Evolutionary conservation across 257 asterid species (phyloP).

Genomic region (Thymus quinquecostatus): DNA sequence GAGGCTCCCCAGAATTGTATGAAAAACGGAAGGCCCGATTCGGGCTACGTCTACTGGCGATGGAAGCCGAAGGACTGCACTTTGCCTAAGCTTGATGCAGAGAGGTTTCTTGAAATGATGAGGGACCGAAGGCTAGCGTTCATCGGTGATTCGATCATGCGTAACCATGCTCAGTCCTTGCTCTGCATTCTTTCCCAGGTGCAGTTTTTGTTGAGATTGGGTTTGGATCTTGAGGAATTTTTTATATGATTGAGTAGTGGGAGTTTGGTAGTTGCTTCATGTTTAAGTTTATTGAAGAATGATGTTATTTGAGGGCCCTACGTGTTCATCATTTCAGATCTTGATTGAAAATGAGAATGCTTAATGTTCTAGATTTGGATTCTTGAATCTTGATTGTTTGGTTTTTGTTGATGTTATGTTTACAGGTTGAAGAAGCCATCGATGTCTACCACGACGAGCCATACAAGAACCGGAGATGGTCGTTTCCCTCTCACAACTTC

Average conservation of each 20-base stretch:
- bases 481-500: conserved; percentile 61
- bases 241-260: neutral
- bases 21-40: conserved; percentile 79
- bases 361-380: neutral
- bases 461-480: conserved; percentile 67
- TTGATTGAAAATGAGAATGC: neutral
- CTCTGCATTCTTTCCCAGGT: conserved; percentile 87
- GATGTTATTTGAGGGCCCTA: conserved; percentile 37
- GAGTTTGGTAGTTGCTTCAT: conserved; percentile 6
- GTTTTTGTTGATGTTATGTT: neutral
- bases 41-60: conserved; percentile 66
- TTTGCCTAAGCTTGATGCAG: conserved; percentile 56
- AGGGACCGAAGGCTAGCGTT: conserved; percentile 60
- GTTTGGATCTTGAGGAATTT: neutral
- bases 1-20: conserved; percentile 76
- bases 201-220: conserved; percentile 11
- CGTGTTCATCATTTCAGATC: conserved; percentile 9
- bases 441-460: conserved; percentile 71
- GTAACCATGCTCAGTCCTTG: conserved; percentile 80
- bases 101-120: conserved; percentile 60
- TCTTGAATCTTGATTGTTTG: conserved; percentile 15
- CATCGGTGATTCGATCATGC: conserved; percentile 88
- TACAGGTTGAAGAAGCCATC: conserved; percentile 64
- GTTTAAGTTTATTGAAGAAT: conserved; percentile 18
- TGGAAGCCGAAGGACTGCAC: conserved; percentile 75